Evolutionary conservation across 345 rosid genomes (phyloP), one percentile per base, ranked within the genome.

Genomic region (Corymbia maculata): DNA sequence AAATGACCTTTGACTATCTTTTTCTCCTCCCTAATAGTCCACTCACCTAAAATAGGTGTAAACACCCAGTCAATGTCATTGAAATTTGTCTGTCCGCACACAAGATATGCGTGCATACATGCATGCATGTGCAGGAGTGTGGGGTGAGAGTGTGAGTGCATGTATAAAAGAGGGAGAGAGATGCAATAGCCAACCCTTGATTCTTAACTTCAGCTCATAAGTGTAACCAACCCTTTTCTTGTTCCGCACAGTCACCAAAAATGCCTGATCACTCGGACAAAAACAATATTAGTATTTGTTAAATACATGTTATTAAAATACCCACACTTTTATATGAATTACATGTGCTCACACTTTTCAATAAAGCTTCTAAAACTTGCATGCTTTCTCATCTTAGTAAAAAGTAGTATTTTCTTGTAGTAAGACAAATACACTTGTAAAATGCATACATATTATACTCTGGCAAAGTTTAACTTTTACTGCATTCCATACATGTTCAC

Each of bases 141-240:
- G 7, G 55, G 55, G 55, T 0, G 0, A 1, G 26, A 19, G 61
- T 21, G 28, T 8, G 44, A 15, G 75, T 32, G 44, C 4, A 3
- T 4, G 44, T 4, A 12, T 16, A 13, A 24, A 86, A 42, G 86
- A 68, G 17, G 32, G 86, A 79, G 14, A 59, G 53, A 42, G 86
- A 30, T 30, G 50, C 61, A 49, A 28, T n/a, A 45, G 45, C 57
- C 88, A 90, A 96, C 99, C 99, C 87, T 93, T 90, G 70, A 96
- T 90, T 94, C 95, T 94, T 91, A 97, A 89, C 75, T 97, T 92
- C 87, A 96, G 92, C 91, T 95, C 99, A 10, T 96, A 97, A 49
- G 94, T 94, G 90, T 96, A 97, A 75, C 99, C 99, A 90, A 96
- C 97, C 57, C 97, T 93, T 92, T 96, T 97, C 94, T 95, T 97